Percentiles rank a stretch among this genome's conserved stretches.
Evolutionary conservation across 164 flowering plant species (phyloP).

Genomic region (Vitis amurensis): DNA sequence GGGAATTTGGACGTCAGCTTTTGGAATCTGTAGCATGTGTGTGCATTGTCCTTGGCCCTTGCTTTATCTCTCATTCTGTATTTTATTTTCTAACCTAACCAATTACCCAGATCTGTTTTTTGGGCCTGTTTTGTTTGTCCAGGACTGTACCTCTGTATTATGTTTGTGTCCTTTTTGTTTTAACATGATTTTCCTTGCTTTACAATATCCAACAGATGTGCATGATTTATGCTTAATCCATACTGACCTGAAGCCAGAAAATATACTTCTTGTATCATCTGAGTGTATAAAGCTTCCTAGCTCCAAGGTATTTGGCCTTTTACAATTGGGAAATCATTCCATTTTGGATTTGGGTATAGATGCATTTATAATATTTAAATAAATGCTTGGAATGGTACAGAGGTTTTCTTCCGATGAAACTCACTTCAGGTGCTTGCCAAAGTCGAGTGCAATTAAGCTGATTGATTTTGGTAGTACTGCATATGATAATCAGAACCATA

Average conservation of each 20-base stretch:
- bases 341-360: constrained; percentile 27
- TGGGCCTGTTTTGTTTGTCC: constrained; percentile 23
- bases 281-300: constrained; percentile 68
- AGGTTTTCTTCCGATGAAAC: constrained; percentile 53
- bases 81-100: constrained; percentile 21
- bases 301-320: constrained; percentile 49
- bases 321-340: constrained; percentile 15
- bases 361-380: constrained; percentile 25
- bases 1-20: constrained; percentile 93
- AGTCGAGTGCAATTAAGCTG: constrained; percentile 95
- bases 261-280: constrained; percentile 82
- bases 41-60: constrained; percentile 52
- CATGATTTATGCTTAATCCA: constrained; percentile 81
- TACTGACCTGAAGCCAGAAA: constrained; percentile 95
- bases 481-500: constrained; percentile 65
- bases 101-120: constrained; percentile 13
- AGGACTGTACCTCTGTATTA: constrained; percentile 10
- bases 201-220: constrained; percentile 63
- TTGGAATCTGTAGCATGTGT: constrained; percentile 98
- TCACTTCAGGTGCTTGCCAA: constrained; percentile 74
- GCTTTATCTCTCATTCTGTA: constrained; percentile 12
- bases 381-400: constrained; percentile 54
- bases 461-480: constrained; percentile 97
- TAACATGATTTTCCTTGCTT: constrained; percentile 20
- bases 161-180: constrained; percentile 5